A percentile compares a stretch with the other conserved stretches of the same genome.
Evolutionary conservation across 495 filamentous ascomycete species (phyloP).

Genomic region (Pseudotulostoma volvatum): DNA sequence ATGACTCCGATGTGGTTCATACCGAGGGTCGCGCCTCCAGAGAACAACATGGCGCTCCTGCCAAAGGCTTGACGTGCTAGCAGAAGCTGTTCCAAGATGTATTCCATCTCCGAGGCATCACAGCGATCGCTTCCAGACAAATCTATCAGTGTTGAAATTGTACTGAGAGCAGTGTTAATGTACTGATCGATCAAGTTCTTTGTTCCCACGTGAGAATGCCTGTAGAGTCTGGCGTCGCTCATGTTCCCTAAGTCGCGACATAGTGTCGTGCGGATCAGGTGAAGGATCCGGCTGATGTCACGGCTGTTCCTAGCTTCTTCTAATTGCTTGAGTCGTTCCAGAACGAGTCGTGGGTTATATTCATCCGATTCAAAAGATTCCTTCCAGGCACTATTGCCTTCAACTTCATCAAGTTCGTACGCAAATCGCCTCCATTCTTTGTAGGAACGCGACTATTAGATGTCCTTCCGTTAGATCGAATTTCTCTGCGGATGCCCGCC

Average conservation of each 20-base stretch:
- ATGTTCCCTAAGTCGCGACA: slow-evolving; percentile 73
- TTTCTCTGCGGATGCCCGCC: too few relatives aligned
- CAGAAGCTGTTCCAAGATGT: slow-evolving; percentile 59
- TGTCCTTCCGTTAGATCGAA: neutral
- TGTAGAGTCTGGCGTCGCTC: slow-evolving; percentile 69
- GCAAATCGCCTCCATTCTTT: slow-evolving; percentile 51
- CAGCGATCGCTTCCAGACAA: slow-evolving; percentile 38
- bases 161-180: slow-evolving; percentile 58
- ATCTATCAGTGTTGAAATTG: slow-evolving; percentile 53
- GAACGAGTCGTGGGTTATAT: slow-evolving; percentile 54
- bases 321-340: slow-evolving; percentile 50
- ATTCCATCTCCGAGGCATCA: slow-evolving; percentile 40
- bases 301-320: slow-evolving; percentile 58
- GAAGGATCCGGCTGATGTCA: slow-evolving; percentile 63
- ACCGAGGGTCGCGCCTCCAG: slow-evolving; percentile 83
- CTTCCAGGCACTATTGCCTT: slow-evolving; percentile 77
- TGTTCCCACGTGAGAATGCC: slow-evolving; percentile 71
- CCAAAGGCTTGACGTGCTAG: slow-evolving; percentile 76
- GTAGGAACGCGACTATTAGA: slow-evolving; percentile 40
- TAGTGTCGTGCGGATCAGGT: slow-evolving; percentile 63
- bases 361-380: slow-evolving; percentile 42
- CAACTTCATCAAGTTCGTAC: slow-evolving; percentile 60
- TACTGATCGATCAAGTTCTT: slow-evolving; percentile 77
- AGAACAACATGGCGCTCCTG: slow-evolving; percentile 69
- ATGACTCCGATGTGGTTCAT: slow-evolving; percentile 96